phyloP scores from a whole-genome alignment of 441 rosid genomes.

The Adansonia madagascariensis region DNA sequence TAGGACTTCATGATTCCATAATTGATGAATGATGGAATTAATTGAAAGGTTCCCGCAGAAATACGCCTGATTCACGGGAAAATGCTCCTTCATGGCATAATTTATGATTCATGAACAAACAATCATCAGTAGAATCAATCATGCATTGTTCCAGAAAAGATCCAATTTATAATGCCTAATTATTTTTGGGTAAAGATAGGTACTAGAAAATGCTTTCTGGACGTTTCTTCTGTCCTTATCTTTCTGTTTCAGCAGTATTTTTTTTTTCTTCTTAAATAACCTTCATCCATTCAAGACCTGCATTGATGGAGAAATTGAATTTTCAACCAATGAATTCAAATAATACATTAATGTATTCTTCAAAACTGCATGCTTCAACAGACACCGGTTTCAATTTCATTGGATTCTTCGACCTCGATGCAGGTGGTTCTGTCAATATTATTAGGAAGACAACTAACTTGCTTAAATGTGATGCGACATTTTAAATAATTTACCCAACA shows the following conservation, averaged over 20 bases:
- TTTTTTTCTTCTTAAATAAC: neutral
- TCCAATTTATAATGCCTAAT: neutral
- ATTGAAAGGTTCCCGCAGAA: conserved; percentile 7
- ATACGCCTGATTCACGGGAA: neutral
- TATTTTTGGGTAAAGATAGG: neutral
- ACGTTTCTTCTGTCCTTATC: neutral
- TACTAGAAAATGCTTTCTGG: neutral
- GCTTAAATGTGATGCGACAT: neutral
- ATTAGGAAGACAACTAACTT: neutral
- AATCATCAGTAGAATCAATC: conserved; percentile 11
- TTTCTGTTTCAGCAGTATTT: neutral
- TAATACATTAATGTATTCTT: neutral
- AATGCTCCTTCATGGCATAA: neutral
- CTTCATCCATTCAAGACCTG: conserved; percentile 3
- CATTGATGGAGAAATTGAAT: conserved; percentile 10
- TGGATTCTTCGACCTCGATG: neutral
- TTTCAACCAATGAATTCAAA: neutral
- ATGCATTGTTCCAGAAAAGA: neutral
- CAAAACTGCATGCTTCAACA: neutral
- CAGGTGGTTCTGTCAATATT: neutral
- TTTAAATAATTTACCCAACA: neutral
- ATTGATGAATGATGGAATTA: conserved; percentile 14
- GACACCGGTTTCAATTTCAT: neutral
- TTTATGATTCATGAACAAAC: conserved; percentile 13
- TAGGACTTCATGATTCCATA: neutral